Conservation (phyloP, 2,329 filamentous ascomycete genomes). For the Colletotrichum tabaci region DNA sequence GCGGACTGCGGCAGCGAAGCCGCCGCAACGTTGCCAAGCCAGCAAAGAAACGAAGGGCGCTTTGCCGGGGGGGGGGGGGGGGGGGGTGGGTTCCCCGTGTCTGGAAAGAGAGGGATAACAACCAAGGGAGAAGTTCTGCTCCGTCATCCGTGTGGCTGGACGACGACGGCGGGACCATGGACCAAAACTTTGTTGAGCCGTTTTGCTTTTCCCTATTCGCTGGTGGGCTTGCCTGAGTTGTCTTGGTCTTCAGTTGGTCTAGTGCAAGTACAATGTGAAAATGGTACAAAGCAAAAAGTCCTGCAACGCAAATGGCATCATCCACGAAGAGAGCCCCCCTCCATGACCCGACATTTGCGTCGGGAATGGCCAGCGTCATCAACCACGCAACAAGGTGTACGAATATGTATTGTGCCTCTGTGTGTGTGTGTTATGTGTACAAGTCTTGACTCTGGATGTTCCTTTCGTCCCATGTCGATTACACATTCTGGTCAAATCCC, state of each 20-base stretch:
- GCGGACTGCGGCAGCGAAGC: not conserved
- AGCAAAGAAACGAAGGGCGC: too few relatives aligned
- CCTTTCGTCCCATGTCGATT: conserved; percentile 27
- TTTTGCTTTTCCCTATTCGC: not conserved
- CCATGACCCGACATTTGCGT: not conserved
- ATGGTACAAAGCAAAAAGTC: not conserved
- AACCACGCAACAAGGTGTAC: not conserved
- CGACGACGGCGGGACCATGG: too few relatives aligned
- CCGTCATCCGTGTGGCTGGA: not conserved
- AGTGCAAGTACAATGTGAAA: not conserved
- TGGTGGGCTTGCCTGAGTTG: not conserved
- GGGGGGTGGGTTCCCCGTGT: not conserved
- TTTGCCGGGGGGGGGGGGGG: too few relatives aligned
- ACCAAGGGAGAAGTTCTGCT: conserved; percentile 11
- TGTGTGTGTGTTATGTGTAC: too few relatives aligned
- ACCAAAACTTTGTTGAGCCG: not conserved
- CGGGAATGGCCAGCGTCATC: not conserved
- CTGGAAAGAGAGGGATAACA: conserved; percentile 1
- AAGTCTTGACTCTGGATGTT: not conserved
- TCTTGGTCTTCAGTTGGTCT: not conserved
- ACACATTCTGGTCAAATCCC: not conserved
- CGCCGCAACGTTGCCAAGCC: not conserved
- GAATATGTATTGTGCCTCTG: too few relatives aligned
- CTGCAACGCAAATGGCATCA: not conserved
- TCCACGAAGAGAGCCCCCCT: not conserved